These are phyloP conservation scores for Podaxis sp. DNA, from an alignment of 768 basidiomycete species.

Conservation along the genomic window DNA sequence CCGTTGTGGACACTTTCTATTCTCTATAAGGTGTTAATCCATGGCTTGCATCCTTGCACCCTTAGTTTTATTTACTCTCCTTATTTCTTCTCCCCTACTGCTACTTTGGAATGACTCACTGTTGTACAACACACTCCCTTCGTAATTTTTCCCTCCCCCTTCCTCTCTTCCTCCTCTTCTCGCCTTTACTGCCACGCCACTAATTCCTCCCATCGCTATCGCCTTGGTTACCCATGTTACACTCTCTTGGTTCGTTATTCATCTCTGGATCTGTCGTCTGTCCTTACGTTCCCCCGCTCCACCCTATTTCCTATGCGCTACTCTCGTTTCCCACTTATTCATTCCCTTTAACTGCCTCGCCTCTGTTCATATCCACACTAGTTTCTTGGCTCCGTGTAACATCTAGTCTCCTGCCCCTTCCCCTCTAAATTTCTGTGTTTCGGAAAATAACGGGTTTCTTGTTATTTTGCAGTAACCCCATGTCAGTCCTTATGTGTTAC, in stretches of 20 bases:
- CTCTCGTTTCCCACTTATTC: background rate
- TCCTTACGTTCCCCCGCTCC: slow-evolving; percentile 13
- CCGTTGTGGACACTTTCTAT: background rate
- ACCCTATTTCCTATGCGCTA: background rate
- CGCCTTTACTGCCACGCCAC: background rate
- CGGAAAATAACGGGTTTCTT: background rate
- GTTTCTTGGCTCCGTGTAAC: background rate
- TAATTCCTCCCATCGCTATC: slow-evolving; percentile 7
- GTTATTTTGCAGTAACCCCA: background rate
- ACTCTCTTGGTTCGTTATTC: slow-evolving; percentile 14
- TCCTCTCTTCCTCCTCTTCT: background rate
- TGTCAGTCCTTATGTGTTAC: background rate
- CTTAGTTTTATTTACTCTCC: background rate
- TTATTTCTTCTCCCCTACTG: background rate
- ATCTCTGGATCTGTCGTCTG: slow-evolving; percentile 17
- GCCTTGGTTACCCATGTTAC: background rate
- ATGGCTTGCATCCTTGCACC: background rate
- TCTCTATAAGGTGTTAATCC: background rate
- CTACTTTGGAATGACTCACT: background rate
- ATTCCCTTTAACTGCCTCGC: background rate
- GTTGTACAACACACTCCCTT: slow-evolving; percentile 10
- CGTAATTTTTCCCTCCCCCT: slow-evolving; percentile 5
- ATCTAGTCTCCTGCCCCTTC: background rate
- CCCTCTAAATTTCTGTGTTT: background rate
- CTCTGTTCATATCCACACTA: background rate